Evolutionary conservation across 2,329 filamentous ascomycete genomes (phyloP), one percentile per base, ranked within the genome.

Genomic region (Parastagonospora nodorum): DNA sequence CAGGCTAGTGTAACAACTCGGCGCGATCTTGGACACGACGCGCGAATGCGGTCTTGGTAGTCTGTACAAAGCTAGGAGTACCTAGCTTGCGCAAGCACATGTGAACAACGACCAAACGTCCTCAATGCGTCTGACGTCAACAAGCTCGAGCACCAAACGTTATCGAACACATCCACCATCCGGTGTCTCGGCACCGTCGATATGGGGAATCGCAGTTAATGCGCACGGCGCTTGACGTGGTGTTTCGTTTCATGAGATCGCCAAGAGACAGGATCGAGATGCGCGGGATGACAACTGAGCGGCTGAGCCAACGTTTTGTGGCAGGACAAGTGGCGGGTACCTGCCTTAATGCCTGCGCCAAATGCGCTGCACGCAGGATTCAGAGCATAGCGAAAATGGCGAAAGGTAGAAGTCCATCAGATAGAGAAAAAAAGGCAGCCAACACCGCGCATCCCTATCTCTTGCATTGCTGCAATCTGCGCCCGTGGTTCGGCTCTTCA

Each of bases 291-390:
- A 11, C 36, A 38, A 19, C 19, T 24, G 19, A 24, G 19, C 28
- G 37, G 35, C 31, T 10, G 9, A 19, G 16, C 36, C 42, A 48
- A 42, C 19, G 41, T 41, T 51, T 51, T 24, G 56, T 45, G 48
- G 48, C 55, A 43, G 53, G 40, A 54, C 48, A 56, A 51, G 53
- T 57, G 49, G 57, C 53, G 53, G 56, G 53, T 40, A 44, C 38
- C 37, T 48, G 45, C 30, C 11, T 14, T 6, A 8, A 12, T 37
- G 36, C 12, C 33, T 38, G 27, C 15, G 36, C 36, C 36, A 38
- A 38, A 38, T 16, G 36, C 36, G 36, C 36, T 24, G 27, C 36
- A 24, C 19, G 27, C 15, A 38, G 19, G 14, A 38, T 38, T 38
- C 27, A 24, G 19, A 24, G 19, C 19, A 24, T 24, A 5, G 19